phyloP scores from a whole-genome alignment of 225 moss, liverwort and hornwort genomes.

The Anthoceros angustus region DNA sequence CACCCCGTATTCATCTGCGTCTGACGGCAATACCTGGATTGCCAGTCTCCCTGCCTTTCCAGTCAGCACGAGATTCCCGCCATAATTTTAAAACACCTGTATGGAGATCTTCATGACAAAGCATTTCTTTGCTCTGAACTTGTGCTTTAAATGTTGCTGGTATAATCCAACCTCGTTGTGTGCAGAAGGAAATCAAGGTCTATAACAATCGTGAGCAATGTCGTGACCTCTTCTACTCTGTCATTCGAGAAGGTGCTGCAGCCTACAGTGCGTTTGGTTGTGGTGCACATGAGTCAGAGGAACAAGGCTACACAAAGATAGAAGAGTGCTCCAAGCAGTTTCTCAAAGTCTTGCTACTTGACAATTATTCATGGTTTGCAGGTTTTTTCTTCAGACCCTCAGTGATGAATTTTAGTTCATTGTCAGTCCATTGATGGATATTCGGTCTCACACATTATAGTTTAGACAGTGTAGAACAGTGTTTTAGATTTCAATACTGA shows the following conservation, averaged over 20 bases:
- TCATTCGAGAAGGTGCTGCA: constrained; percentile 48
- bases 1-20: constrained; percentile 12
- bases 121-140: background rate
- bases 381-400: constrained; percentile 12
- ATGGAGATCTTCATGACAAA: background rate
- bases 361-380: constrained; percentile 62
- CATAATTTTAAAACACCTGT: constrained; percentile 59
- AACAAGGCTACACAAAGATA: constrained; percentile 37
- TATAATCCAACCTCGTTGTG: background rate
- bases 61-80: constrained; percentile 58
- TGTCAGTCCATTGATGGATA: too few relatives aligned
- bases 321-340: constrained; percentile 40
- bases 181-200: constrained; percentile 55
- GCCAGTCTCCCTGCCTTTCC: constrained; percentile 52
- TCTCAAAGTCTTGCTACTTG: constrained; percentile 43
- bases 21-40: constrained; percentile 23
- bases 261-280: constrained; percentile 53
- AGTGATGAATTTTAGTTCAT: background rate
- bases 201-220: constrained; percentile 62
- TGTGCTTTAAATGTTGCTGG: background rate
- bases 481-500: background rate
- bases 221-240: constrained; percentile 55
- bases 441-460: background rate
- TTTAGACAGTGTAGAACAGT: background rate
- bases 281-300: constrained; percentile 41